Evolutionary conservation across 2,329 filamentous ascomycete species (phyloP).

Genomic region (Paraphoma sp.): DNA sequence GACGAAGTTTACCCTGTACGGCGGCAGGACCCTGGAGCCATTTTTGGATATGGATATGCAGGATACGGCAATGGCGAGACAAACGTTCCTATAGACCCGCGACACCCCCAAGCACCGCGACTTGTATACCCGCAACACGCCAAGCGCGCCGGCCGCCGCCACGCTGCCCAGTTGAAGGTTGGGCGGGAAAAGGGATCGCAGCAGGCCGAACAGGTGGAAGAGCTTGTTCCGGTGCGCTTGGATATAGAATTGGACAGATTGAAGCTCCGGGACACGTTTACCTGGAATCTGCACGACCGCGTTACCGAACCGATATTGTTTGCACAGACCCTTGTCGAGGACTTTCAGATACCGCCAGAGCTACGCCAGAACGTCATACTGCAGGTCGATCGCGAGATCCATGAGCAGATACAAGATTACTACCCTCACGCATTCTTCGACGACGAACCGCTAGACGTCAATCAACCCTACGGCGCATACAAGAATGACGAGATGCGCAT

Average conservation of each 20-base stretch:
- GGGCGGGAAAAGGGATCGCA: slow-evolving; percentile 80
- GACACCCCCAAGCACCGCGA: slow-evolving; percentile 55
- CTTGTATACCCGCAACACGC: slow-evolving; percentile 83
- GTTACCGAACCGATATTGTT: slow-evolving; percentile 81
- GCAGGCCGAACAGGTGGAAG: slow-evolving; percentile 90
- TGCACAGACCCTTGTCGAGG: slow-evolving; percentile 87
- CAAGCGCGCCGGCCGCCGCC: slow-evolving; percentile 76
- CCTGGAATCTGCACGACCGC: slow-evolving; percentile 96
- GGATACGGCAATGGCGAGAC: slow-evolving; percentile 90
- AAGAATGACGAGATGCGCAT: slow-evolving; percentile 99
- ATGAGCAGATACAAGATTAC: slow-evolving; percentile 90
- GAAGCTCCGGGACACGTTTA: slow-evolving; percentile 95
- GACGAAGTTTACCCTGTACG: slow-evolving; percentile 64
- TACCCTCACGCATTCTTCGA: slow-evolving; percentile 91
- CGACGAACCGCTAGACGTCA: slow-evolving; percentile 87
- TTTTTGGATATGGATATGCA: slow-evolving; percentile 77
- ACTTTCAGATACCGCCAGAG: slow-evolving; percentile 77
- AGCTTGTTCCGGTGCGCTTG: slow-evolving; percentile 86
- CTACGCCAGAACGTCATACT: slow-evolving; percentile 62
- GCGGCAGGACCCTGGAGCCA: slow-evolving; percentile 62
- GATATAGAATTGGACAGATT: slow-evolving; percentile 97
- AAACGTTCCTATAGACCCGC: slow-evolving; percentile 60
- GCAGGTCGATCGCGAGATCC: slow-evolving; percentile 76
- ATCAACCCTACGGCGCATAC: slow-evolving; percentile 89
- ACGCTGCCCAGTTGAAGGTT: slow-evolving; percentile 75